These are phyloP conservation scores for Fraxinus cuspidata DNA, from an alignment of 257 asterid species.

Conservation along the genomic window DNA sequence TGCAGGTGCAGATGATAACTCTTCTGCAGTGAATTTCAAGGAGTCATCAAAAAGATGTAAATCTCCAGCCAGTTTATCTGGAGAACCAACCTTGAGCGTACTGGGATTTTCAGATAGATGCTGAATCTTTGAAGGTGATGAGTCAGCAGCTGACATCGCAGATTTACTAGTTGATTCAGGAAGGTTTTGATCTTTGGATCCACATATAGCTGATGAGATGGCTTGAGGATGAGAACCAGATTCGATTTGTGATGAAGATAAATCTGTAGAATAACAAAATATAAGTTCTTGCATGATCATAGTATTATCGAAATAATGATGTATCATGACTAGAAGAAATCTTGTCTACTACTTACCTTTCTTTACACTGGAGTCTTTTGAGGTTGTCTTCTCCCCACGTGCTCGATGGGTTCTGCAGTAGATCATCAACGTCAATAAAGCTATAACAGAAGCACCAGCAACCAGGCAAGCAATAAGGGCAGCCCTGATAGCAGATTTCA, in stretches of 20 bases:
- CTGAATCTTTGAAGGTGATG: constrained; percentile 38
- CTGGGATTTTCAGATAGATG: constrained; percentile 41
- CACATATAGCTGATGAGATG: constrained; percentile 27
- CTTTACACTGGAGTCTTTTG: constrained; percentile 40
- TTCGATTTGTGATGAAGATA: constrained; percentile 36
- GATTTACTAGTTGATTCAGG: constrained; percentile 47
- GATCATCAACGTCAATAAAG: constrained; percentile 41
- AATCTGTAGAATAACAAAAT: constrained; percentile 32
- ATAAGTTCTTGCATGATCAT: constrained; percentile 8
- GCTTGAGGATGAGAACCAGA: constrained; percentile 33
- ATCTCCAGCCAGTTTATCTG: constrained; percentile 84
- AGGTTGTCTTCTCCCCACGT: constrained; percentile 25
- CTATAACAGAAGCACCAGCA: constrained; percentile 45
- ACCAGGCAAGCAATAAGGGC: constrained; percentile 66
- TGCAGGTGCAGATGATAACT: constrained; percentile 83
- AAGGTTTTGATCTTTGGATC: constrained; percentile 29
- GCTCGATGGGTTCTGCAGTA: constrained; percentile 47
- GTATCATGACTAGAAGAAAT: constrained; percentile 8
- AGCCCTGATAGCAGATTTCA: constrained; percentile 42
- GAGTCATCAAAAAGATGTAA: constrained; percentile 64
- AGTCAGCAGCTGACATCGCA: constrained; percentile 35
- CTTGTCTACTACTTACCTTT: constrained; percentile 41
- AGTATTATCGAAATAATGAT: not conserved
- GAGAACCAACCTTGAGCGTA: constrained; percentile 66
- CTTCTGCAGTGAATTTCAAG: constrained; percentile 68